These are phyloP conservation scores for Hirschioporus abietinus DNA, from an alignment of 768 basidiomycete genomes.

Conservation along the genomic window DNA sequence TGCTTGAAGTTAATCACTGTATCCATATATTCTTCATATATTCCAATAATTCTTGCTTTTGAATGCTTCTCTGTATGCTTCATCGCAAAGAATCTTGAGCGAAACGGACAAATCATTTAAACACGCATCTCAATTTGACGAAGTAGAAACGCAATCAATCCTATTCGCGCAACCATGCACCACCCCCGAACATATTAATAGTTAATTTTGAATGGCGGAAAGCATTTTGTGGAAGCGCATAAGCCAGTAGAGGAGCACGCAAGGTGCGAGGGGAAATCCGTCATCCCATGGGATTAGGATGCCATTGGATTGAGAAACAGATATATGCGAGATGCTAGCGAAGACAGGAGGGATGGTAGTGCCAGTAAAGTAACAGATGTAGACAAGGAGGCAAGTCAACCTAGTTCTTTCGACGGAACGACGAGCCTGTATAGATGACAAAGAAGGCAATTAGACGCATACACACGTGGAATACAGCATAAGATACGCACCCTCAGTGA, in stretches of 20 bases:
- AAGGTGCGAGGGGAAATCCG: background rate
- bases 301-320: background rate
- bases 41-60: background rate
- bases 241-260: background rate
- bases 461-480: conserved; percentile 5
- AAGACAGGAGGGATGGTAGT: conserved; percentile 4
- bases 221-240: background rate
- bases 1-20: background rate
- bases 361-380: conserved; percentile 6
- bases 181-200: background rate
- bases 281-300: background rate
- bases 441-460: conserved; percentile 10
- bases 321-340: conserved; percentile 4
- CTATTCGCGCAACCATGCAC: background rate
- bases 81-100: background rate
- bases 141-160: background rate
- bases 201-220: background rate
- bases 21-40: background rate
- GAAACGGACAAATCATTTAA: background rate
- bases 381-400: conserved; percentile 18
- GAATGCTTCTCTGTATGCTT: background rate
- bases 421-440: conserved; percentile 65
- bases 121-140: background rate
- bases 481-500: conserved; percentile 84
- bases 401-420: conserved; percentile 95